Base-by-base conservation (phyloP, 2,329 filamentous ascomycete genomes). In the Whalleya microplaca region DNA sequence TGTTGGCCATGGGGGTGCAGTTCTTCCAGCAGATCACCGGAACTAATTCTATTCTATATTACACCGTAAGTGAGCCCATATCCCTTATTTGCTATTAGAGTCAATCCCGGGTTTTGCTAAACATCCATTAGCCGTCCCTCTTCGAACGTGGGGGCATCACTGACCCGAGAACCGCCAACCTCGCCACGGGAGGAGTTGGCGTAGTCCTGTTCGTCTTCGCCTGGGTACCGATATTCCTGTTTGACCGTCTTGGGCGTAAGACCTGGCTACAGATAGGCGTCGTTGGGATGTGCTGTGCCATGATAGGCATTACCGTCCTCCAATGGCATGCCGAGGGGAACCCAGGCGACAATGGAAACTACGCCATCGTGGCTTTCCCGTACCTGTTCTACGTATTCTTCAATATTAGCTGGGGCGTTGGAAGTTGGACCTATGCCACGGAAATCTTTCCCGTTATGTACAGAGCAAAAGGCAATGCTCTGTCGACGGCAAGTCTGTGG, bases 1-100 rank as follows among this genome's bases (percentile, higher is more conserved):
- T 71, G 23, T 64, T 71, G 14, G 69, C 67, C 2, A 69, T 61
- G 45, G 65, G 66, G 1, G 54, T 71, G 8, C 69, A 71, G 48
- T 65, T 65, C 48, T 66, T 68, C 20, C 69, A 71, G 58, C 68
- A 71, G 51, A 65, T 64, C 10, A 66, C 65, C 0, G 68, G 67
- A 1, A 71, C 66, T 14, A 71, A 71, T 45, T 65, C 66, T 1
- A 70, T 71, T 23, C 66, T 70, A 14, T 71, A 71, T 51, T 71
- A 71, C 19, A 67, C 69, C 0, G 62, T 62, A 45, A 51, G 58
- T 41, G n/a, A 45, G 19, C 45, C 16, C 7, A 18, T 44, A 8
- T 41, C 21, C 23, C 10, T 16, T 16, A 21, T 37, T 8, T 21
- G 18, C 1, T 4, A 12, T 40, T 16, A 14, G 8, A 9, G 5